Percentiles rank a stretch among this genome's conserved stretches.
These are phyloP conservation scores for Apiospora malaysiana DNA, from an alignment of 2,329 filamentous ascomycete species.

Conservation along the genomic window DNA sequence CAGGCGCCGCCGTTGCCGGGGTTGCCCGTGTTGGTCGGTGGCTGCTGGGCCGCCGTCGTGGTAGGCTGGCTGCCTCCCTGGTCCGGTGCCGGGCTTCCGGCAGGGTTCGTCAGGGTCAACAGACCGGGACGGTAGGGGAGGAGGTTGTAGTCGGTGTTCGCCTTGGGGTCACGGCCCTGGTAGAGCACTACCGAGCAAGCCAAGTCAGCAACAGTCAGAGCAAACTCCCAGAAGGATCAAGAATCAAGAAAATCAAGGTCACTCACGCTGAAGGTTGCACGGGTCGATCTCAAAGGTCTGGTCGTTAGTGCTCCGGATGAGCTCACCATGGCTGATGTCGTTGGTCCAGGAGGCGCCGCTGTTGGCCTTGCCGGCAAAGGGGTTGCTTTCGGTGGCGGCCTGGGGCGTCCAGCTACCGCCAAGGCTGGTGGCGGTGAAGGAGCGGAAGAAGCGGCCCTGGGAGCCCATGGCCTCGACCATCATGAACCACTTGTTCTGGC, in stretches of 20 bases:
- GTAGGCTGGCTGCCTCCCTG: not conserved
- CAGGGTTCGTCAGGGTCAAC: slow-evolving; percentile 49
- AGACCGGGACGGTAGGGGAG: slow-evolving; percentile 62
- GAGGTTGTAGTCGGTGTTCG: slow-evolving; percentile 51
- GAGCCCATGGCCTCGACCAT: slow-evolving; percentile 67
- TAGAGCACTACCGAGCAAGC: slow-evolving; percentile 52
- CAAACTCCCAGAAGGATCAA: too few species aligned
- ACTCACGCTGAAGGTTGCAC: slow-evolving; percentile 61
- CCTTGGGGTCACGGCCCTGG: slow-evolving; percentile 58
- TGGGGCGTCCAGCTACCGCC: slow-evolving; percentile 63
- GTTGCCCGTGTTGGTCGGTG: slow-evolving; percentile 1
- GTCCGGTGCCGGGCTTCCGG: not conserved
- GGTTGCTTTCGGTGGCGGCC: slow-evolving; percentile 58
- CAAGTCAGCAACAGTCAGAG: too few species aligned
- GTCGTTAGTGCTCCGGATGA: slow-evolving; percentile 61
- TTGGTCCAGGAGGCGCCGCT: slow-evolving; percentile 69
- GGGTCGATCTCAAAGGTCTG: slow-evolving; percentile 68
- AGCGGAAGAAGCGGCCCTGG: slow-evolving; percentile 68
- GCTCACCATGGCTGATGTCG: slow-evolving; percentile 70
- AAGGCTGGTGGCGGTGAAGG: slow-evolving; percentile 65
- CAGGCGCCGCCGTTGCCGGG: not conserved
- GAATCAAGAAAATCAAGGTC: too few species aligned
- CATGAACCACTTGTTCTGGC: slow-evolving; percentile 65
- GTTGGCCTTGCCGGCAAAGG: slow-evolving; percentile 72
- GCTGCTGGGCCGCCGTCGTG: not conserved